Conservation (phyloP, 768 basidiomycete species). For the Artomyces pyxidatus region DNA sequence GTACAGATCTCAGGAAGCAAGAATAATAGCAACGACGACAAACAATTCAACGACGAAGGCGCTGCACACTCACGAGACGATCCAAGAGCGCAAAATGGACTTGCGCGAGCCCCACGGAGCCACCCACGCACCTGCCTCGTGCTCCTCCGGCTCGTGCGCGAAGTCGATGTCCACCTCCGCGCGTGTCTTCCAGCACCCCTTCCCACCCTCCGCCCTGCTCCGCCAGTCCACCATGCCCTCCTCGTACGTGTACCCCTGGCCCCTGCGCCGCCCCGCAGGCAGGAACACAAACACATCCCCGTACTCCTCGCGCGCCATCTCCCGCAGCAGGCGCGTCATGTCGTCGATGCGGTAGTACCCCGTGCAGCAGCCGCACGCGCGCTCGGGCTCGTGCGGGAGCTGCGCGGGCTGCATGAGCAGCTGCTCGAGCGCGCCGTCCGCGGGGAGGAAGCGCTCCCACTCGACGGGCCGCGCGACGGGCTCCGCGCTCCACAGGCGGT, state of each 20-base stretch:
- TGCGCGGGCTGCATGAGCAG: constrained; percentile 11
- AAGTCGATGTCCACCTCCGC: not conserved
- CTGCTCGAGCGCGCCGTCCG: not conserved
- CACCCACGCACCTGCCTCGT: not conserved
- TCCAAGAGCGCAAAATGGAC: not conserved
- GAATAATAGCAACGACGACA: no score
- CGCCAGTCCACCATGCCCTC: not conserved
- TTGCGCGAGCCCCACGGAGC: not conserved
- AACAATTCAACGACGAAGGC: no score
- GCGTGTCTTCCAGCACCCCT: not conserved
- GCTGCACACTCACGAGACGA: not conserved
- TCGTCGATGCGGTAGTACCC: constrained; percentile 13
- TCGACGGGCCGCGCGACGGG: constrained; percentile 8
- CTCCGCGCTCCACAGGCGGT: constrained; percentile 7
- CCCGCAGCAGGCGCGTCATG: constrained; percentile 11
- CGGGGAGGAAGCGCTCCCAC: constrained; percentile 10
- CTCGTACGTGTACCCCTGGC: constrained; percentile 8
- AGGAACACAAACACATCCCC: constrained; percentile 8
- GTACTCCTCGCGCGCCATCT: constrained; percentile 12
- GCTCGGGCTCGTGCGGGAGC: constrained; percentile 9
- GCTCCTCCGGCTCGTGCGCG: not conserved
- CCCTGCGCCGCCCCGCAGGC: constrained; percentile 5
- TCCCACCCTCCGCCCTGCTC: not conserved
- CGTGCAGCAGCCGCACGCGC: constrained; percentile 14
- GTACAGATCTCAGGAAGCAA: no score